Base-by-base conservation (phyloP, 2,329 filamentous ascomycete species). In the Alternaria solani region DNA sequence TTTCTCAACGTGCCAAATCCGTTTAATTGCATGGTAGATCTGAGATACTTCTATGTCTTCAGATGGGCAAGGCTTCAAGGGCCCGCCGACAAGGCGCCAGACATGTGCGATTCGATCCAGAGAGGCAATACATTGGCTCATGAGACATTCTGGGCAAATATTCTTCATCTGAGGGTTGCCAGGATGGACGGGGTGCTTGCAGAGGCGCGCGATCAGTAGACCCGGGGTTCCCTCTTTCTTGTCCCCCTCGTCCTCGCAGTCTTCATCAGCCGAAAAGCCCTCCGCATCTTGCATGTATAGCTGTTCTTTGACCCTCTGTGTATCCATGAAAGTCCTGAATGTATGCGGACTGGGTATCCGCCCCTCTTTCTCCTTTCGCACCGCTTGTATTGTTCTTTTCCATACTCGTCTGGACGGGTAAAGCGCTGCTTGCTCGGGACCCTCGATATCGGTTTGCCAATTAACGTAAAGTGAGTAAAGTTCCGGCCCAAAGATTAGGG, bases 1-100 rank as follows among this genome's bases (percentile, higher is more conserved):
- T 38, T 54, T 54, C 34, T 55, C 49, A 26, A 26, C 49, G 9
- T 54, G 26, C 56, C 56, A 59, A 23, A 59, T 18, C 3, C 26
- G 23, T 43, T 28, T 54, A n/a, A 18, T 14, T 16, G 30, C 32
- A 38, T 25, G 20, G 20, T 49, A 38, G 9, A 49, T 5, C 3
- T 26, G 9, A 2, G 18, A 36, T 6, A 59, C 4, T 20, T 44
- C 46, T 25, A 16, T 25, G 12, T 25, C 12, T 42, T 14, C 6
- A 5, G 30, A 28, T 16, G 14, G 20, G 12, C 7, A 28, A 6
- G 46, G 20, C 28, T 18, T 28, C 16, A n/a, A 25, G 4, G 38
- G 55, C 9, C 46, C 46, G 6, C 55, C 46, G n/a, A 51, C 26
- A 2, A 54, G 36, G 23, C 25, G n/a, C 56, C 56, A 59, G 51